Evolutionary conservation across 73 alveolate genomes (phyloP).

Genomic region (Breviolum minutum): DNA sequence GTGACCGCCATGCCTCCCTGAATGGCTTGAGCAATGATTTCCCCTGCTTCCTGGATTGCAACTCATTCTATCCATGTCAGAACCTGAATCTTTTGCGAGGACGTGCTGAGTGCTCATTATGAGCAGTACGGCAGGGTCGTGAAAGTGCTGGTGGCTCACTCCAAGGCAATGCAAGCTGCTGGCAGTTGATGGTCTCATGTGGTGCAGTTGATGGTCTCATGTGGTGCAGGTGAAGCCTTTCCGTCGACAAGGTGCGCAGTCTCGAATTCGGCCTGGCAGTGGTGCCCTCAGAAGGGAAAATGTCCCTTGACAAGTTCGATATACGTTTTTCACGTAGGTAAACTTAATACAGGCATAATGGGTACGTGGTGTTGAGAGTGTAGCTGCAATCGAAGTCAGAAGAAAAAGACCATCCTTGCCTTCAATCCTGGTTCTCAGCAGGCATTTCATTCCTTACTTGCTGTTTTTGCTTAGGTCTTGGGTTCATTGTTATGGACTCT

Average conservation of each 20-base stretch:
- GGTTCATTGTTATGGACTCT: slow-evolving; percentile 87
- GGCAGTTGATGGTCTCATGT: too few species aligned
- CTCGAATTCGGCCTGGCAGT: slow-evolving; percentile 87
- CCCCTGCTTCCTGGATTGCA: neutral
- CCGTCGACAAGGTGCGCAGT: slow-evolving; percentile 82
- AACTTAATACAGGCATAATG: neutral
- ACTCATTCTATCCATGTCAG: neutral
- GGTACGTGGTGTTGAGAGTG: neutral
- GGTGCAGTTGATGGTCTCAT: neutral
- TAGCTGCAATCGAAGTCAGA: neutral
- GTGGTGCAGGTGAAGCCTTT: slow-evolving; percentile 60
- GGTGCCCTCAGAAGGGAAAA: neutral
- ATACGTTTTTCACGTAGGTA: neutral
- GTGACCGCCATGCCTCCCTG: too few species aligned
- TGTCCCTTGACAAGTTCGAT: neutral
- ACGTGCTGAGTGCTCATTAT: slow-evolving; percentile 67
- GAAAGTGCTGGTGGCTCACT: slow-evolving; percentile 86
- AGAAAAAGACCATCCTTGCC: too few species aligned
- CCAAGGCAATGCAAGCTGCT: slow-evolving; percentile 8
- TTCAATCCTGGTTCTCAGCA: neutral
- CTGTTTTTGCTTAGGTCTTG: neutral
- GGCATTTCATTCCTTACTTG: neutral
- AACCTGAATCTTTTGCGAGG: neutral
- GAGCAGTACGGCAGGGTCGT: slow-evolving; percentile 76
- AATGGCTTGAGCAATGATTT: neutral